Base-by-base conservation (phyloP, 352 stramenopile genomes). In the Globisporangium acanthophoron region DNA sequence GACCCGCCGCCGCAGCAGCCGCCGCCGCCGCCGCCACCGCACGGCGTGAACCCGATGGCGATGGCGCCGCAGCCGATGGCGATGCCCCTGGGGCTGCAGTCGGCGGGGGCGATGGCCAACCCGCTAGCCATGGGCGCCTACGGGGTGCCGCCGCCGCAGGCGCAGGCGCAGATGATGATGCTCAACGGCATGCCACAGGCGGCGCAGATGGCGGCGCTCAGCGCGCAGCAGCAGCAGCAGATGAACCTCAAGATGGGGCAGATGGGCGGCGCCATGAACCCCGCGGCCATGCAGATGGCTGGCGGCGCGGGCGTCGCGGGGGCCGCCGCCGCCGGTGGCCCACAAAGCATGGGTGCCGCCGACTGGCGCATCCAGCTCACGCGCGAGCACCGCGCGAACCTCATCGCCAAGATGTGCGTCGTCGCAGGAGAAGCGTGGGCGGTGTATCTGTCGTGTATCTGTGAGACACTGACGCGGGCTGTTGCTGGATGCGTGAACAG, bases 341-440 rank as follows among this genome's bases (percentile, higher is more conserved):
- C 68, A 57, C 69, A 81, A 56, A 40, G 52, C 45, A 59, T 73
- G 9, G 66, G 70, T 35, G 64, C 77, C 40, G 64, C 78, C 9
- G 79, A 93, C 59, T 93, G 83, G 83, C 79, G 83, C 50, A 89
- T 89, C 58, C 83, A 91, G 54, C 74, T 93, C 45, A 93, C 78
- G 40, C 70, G 83, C 29, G 83, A 93, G 33, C 83, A 93, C 62
- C 83, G 83, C 51, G 78, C 83, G 13, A 93, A 90, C 55, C 70
- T 93, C 44, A 93, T 93, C 52, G 83, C 83, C 24, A 93, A 93
- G 47, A 88, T 93, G 69, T 93, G 86, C 61, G 77, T 67, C 9
- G 29, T 33, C 7, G 20, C 41, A 18, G 20, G 13, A 54, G 69
- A 9, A 18, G n/a, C 46, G 11, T 56, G 51, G 2, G 54, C n/a